Percentiles rank a stretch among this genome's conserved stretches.
phyloP scores from a whole-genome alignment of 2,329 filamentous ascomycete species.

The Fusarium proliferatum region DNA sequence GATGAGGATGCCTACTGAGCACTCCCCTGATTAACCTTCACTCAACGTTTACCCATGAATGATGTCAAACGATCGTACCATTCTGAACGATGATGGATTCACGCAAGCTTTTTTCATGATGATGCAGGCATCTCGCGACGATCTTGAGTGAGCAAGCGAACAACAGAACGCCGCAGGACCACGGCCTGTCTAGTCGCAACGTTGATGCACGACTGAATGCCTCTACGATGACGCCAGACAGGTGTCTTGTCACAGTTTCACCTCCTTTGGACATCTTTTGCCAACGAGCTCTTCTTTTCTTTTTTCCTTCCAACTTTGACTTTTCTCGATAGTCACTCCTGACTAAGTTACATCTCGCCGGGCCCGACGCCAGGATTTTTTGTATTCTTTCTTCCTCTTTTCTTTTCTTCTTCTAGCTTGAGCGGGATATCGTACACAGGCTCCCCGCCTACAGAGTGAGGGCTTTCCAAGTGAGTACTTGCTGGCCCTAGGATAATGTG shows the following conservation, averaged over 20 bases:
- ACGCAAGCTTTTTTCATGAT: conserved; percentile 45
- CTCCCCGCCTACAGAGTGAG: conserved; percentile 11
- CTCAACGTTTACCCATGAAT: conserved; percentile 31
- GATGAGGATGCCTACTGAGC: conserved; percentile 70
- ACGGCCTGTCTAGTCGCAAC: conserved; percentile 21
- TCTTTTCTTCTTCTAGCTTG: not conserved
- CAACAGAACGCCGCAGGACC: conserved; percentile 23
- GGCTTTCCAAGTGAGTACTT: conserved; percentile 14
- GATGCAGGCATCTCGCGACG: conserved; percentile 46
- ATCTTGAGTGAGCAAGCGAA: conserved; percentile 40
- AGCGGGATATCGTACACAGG: conserved; percentile 8
- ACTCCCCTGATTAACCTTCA: not conserved
- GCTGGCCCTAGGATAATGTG: conserved; percentile 35
- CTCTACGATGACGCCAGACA: conserved; percentile 17
- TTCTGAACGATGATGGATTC: conserved; percentile 43
- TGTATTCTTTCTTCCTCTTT: conserved; percentile 12
- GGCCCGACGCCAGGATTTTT: conserved; percentile 38
- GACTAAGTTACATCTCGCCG: conserved; percentile 31
- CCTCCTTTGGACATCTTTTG: conserved; percentile 33
- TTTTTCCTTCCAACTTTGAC: not conserved
- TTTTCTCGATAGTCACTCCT: conserved; percentile 16
- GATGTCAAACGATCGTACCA: conserved; percentile 32
- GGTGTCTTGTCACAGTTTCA: conserved; percentile 24
- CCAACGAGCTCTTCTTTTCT: conserved; percentile 3
- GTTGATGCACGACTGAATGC: conserved; percentile 31